Percentiles rank a stretch among this genome's conserved stretches.
Evolutionary conservation across 164 flowering plant species (phyloP).

Genomic region (Hamamelis virginiana): DNA sequence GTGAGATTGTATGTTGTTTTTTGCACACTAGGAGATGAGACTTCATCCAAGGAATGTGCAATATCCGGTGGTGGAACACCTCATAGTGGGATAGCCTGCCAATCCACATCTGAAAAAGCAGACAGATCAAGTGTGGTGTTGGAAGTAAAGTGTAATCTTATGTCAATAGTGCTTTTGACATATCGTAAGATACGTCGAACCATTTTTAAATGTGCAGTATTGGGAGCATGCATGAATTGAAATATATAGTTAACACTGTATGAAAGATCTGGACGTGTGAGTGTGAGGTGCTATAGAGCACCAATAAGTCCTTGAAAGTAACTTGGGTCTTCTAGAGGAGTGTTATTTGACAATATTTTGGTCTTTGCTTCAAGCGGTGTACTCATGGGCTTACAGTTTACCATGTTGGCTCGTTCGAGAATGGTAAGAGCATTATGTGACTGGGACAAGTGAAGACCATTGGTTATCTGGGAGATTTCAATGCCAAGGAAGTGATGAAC

Average conservation of each 20-base stretch:
- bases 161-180: not conserved
- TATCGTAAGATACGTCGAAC: no score
- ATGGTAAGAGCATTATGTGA: constrained; percentile 6
- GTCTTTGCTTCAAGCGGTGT: constrained; percentile 13
- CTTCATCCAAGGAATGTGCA: no score
- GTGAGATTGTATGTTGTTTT: no score
- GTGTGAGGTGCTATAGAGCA: no score
- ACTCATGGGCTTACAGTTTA: constrained; percentile 11
- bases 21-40: no score
- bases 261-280: no score
- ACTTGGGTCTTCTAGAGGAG: not conserved
- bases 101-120: not conserved
- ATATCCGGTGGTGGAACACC: no score
- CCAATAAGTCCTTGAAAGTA: not conserved
- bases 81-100: not conserved
- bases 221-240: not conserved
- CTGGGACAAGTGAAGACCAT: constrained; percentile 7
- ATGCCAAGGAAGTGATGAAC: constrained; percentile 1
- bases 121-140: not conserved
- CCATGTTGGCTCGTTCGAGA: not conserved
- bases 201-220: not conserved
- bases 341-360: not conserved
- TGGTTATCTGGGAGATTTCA: not conserved
- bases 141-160: no score
- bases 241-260: not conserved